phyloP scores from a whole-genome alignment of 768 basidiomycete species.

The Gymnopilus dilepis region DNA sequence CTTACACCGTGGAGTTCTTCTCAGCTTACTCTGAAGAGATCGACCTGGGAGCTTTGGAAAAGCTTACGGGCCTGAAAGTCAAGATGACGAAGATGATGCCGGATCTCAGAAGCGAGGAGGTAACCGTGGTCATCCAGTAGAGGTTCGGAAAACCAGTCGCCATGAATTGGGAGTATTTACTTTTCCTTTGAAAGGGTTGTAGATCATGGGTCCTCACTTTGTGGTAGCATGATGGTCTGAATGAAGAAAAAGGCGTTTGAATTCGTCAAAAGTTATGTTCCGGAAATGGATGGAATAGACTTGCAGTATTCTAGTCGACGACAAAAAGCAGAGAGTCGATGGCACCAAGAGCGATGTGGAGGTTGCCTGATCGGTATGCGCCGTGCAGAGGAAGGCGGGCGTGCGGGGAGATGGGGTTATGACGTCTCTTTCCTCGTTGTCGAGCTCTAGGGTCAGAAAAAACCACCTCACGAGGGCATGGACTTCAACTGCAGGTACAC shows the following conservation, averaged over 20 bases:
- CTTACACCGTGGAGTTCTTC: no score
- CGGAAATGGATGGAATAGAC: no score
- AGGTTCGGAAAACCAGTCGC: no score
- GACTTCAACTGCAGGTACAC: constrained; percentile 45
- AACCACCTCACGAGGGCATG: constrained; percentile 32
- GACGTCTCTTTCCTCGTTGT: neutral
- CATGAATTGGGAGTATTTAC: no score
- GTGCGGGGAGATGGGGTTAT: constrained; percentile 32
- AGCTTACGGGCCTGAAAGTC: neutral
- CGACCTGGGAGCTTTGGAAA: neutral
- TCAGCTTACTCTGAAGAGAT: neutral
- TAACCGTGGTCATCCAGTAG: neutral
- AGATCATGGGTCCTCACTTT: no score
- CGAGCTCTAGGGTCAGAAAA: neutral
- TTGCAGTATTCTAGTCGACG: no score
- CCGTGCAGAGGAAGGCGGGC: neutral
- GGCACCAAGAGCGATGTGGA: neutral
- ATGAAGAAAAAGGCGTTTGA: no score
- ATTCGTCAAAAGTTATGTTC: no score
- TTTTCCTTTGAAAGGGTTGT: no score
- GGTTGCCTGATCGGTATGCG: neutral
- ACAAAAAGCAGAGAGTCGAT: neutral
- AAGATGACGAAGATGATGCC: neutral
- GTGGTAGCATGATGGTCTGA: no score
- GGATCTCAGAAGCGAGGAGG: no score